These are phyloP conservation scores for Monilinia fructicola DNA, from an alignment of 2,329 filamentous ascomycete species.

Conservation along the genomic window DNA sequence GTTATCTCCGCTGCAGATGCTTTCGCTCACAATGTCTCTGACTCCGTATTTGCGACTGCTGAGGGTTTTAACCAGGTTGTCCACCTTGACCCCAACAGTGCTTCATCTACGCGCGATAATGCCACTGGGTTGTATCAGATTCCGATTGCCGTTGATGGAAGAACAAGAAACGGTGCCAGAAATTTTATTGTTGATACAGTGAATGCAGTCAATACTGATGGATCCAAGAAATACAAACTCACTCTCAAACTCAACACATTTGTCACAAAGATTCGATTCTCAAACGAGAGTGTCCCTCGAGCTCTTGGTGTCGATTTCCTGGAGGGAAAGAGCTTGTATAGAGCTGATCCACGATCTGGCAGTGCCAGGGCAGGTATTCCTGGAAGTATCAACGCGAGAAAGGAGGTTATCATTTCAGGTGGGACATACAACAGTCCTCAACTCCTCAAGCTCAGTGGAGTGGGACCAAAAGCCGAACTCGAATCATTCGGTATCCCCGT, in stretches of 20 bases:
- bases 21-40: background rate
- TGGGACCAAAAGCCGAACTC: conserved; percentile 46
- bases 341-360: conserved; percentile 43
- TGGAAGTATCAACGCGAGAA: conserved; percentile 25
- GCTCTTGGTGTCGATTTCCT: conserved; percentile 47
- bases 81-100: conserved; percentile 34
- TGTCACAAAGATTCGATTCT: conserved; percentile 43
- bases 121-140: conserved; percentile 35
- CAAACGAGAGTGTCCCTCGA: conserved; percentile 34
- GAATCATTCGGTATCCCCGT: conserved; percentile 48
- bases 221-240: conserved; percentile 25
- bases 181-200: conserved; percentile 33
- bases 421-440: conserved; percentile 49
- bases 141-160: conserved; percentile 29
- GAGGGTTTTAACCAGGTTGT: conserved; percentile 23
- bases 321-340: conserved; percentile 45
- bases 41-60: background rate
- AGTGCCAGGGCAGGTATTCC: conserved; percentile 35
- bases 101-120: conserved; percentile 29
- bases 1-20: conserved; percentile 2
- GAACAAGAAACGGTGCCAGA: conserved; percentile 32
- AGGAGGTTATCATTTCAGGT: conserved; percentile 51
- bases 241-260: conserved; percentile 31
- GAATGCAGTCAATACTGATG: conserved; percentile 29
- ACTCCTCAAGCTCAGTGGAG: conserved; percentile 48